Conservation (phyloP, 2,329 filamentous ascomycete species). For the Ambrosiella cleistominuta region DNA sequence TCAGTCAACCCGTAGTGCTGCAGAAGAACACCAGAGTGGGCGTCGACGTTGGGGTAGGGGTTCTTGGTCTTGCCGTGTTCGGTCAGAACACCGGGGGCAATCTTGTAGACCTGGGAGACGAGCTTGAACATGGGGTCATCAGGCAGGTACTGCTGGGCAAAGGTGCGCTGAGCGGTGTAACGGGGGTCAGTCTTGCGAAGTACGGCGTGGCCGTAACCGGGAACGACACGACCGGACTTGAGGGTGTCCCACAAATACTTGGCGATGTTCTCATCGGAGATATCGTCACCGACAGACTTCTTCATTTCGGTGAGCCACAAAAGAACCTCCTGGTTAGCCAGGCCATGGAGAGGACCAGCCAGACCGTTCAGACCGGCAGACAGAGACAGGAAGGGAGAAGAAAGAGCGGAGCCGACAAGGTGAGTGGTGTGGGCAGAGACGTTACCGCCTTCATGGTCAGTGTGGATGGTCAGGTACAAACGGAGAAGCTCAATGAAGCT, state of each 20-base stretch:
- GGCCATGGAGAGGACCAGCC: slow-evolving; percentile 91
- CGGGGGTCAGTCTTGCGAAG: slow-evolving; percentile 99
- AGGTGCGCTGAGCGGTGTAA: slow-evolving; percentile 95
- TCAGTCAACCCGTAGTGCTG: slow-evolving; percentile 99
- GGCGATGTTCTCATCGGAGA: slow-evolving; percentile 90
- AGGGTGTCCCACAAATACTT: slow-evolving; percentile 98
- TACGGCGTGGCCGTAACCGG: slow-evolving; percentile 95
- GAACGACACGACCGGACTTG: slow-evolving; percentile 87
- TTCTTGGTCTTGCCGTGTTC: slow-evolving; percentile 99
- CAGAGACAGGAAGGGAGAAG: slow-evolving; percentile 92
- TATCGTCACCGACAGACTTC: slow-evolving; percentile 78
- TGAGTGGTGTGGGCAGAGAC: slow-evolving; percentile 97
- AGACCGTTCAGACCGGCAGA: slow-evolving; percentile 96
- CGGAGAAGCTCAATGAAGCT: slow-evolving; percentile 98
- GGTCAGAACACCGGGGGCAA: slow-evolving; percentile 88
- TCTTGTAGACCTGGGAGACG: slow-evolving; percentile 99
- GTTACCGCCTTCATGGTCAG: slow-evolving; percentile 98
- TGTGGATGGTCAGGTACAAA: slow-evolving; percentile 98
- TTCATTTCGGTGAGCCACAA: slow-evolving; percentile 99
- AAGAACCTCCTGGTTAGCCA: slow-evolving; percentile 98
- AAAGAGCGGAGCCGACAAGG: slow-evolving; percentile 88
- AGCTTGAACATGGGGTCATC: slow-evolving; percentile 99
- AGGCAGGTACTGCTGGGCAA: slow-evolving; percentile 81
- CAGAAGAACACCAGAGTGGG: slow-evolving; percentile 95
- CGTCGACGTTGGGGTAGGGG: slow-evolving; percentile 96